Evolutionary conservation across 75 land plant species (phyloP).

Genomic region (Selaginella tamariscina): DNA sequence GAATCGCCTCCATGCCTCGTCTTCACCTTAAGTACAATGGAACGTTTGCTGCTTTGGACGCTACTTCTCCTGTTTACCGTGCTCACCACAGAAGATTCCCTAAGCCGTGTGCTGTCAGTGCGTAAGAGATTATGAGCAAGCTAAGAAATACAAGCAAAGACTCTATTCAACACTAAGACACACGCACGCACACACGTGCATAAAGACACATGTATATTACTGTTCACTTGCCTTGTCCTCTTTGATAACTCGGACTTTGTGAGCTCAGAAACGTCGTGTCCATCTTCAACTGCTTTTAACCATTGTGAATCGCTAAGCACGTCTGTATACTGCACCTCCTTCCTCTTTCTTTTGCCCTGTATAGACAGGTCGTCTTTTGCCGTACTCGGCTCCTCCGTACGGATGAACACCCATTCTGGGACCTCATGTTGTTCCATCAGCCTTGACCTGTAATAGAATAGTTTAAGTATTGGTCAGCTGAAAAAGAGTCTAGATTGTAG

Average conservation of each 20-base stretch:
- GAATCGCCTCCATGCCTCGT: background rate
- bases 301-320: slow-evolving; percentile 72
- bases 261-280: slow-evolving; percentile 44
- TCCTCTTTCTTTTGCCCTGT: slow-evolving; percentile 61
- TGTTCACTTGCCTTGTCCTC: slow-evolving; percentile 12
- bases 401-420: slow-evolving; percentile 80
- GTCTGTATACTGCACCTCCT: slow-evolving; percentile 72
- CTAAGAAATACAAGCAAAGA: too few species aligned
- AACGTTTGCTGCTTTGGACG: background rate
- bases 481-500: too few species aligned
- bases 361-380: background rate
- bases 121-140: too few species aligned
- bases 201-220: too few species aligned
- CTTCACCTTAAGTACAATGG: background rate
- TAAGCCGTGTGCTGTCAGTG: too few species aligned
- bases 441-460: slow-evolving; percentile 50
- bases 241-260: slow-evolving; percentile 16
- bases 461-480: too few species aligned
- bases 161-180: too few species aligned
- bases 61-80: background rate
- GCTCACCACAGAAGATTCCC: background rate
- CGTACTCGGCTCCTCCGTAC: background rate
- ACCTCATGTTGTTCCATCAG: slow-evolving; percentile 92
- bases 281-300: slow-evolving; percentile 82
- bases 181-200: too few species aligned